These are phyloP conservation scores for Chlorella variabilis DNA, from an alignment of 163 green algal species.

Conservation along the genomic window DNA sequence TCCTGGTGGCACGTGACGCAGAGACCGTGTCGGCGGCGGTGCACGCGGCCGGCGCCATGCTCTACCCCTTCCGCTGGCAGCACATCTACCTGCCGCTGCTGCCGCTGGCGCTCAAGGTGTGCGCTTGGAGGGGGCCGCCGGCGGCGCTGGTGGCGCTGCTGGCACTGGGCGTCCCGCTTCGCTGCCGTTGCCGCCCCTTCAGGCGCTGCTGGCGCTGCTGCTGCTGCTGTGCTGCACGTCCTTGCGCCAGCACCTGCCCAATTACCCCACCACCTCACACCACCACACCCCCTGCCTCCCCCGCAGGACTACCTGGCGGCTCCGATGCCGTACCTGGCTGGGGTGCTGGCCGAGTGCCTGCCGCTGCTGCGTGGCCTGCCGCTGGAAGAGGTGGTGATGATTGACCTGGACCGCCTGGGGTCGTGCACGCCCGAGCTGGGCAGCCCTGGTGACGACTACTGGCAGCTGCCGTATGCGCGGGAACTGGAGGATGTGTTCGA, in stretches of 20 bases:
- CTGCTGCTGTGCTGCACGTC: neutral
- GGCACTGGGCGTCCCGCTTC: no score
- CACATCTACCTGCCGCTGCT: conserved; percentile 88
- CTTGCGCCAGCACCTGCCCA: no score
- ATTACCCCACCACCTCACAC: neutral
- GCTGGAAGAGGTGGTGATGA: conserved; percentile 72
- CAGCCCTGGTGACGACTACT: conserved; percentile 61
- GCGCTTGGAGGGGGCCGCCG: no score
- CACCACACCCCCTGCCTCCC: neutral
- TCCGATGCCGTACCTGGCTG: conserved; percentile 86
- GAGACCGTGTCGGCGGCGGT: conserved; percentile 75
- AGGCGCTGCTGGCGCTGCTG: no score
- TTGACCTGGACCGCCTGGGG: conserved; percentile 79
- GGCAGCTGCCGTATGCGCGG: conserved; percentile 64
- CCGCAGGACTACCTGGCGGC: conserved; percentile 79
- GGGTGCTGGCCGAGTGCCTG: conserved; percentile 73
- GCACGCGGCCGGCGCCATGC: conserved; percentile 71
- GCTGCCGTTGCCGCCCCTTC: no score
- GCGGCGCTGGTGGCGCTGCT: no score
- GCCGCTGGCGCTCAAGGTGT: conserved; percentile 64
- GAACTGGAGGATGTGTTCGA: conserved; percentile 54
- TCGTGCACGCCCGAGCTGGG: conserved; percentile 52
- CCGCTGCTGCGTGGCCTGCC: conserved; percentile 58
- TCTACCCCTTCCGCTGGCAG: conserved; percentile 86
- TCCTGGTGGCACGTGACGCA: conserved; percentile 68